These are phyloP conservation scores for Penicillium brevicompactum DNA, from an alignment of 2,329 filamentous ascomycete genomes.

Conservation along the genomic window DNA sequence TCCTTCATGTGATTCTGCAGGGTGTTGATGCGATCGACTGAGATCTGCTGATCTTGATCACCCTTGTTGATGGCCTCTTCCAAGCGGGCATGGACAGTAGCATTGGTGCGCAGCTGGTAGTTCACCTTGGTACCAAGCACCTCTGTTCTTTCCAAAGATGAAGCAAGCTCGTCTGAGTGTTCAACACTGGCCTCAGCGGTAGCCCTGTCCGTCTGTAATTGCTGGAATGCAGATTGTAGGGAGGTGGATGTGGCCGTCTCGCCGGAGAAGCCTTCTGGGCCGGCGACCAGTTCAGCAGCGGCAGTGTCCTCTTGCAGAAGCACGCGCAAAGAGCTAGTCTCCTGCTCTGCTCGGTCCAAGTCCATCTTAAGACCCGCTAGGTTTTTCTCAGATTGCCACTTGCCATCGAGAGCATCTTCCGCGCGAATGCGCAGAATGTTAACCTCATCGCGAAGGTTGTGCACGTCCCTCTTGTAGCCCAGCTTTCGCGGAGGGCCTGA, in stretches of 20 bases:
- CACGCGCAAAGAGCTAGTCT: slow-evolving; percentile 78
- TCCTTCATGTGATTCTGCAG: slow-evolving; percentile 78
- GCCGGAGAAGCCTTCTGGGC: slow-evolving; percentile 44
- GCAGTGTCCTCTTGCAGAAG: slow-evolving; percentile 81
- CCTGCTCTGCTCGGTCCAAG: slow-evolving; percentile 89
- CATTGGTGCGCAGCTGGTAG: slow-evolving; percentile 77
- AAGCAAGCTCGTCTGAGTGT: slow-evolving; percentile 69
- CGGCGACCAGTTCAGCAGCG: slow-evolving; percentile 60
- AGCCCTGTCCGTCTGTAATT: slow-evolving; percentile 70
- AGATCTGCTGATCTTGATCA: slow-evolving; percentile 78
- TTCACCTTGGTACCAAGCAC: slow-evolving; percentile 77
- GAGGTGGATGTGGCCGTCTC: slow-evolving; percentile 67
- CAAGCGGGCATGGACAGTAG: slow-evolving; percentile 73
- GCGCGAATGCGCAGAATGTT: slow-evolving; percentile 80
- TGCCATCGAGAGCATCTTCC: slow-evolving; percentile 91
- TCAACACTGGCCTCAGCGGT: slow-evolving; percentile 69
- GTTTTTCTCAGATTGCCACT: slow-evolving; percentile 94
- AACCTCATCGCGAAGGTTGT: slow-evolving; percentile 78
- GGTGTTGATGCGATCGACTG: slow-evolving; percentile 77
- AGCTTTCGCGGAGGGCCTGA: slow-evolving; percentile 68
- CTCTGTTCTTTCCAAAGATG: slow-evolving; percentile 76
- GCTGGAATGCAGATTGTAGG: slow-evolving; percentile 71
- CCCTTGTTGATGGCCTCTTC: slow-evolving; percentile 78
- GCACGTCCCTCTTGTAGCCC: slow-evolving; percentile 83
- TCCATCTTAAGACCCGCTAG: slow-evolving; percentile 91